Base-by-base conservation (phyloP, 768 basidiomycete genomes). In the Imleria badia region DNA sequence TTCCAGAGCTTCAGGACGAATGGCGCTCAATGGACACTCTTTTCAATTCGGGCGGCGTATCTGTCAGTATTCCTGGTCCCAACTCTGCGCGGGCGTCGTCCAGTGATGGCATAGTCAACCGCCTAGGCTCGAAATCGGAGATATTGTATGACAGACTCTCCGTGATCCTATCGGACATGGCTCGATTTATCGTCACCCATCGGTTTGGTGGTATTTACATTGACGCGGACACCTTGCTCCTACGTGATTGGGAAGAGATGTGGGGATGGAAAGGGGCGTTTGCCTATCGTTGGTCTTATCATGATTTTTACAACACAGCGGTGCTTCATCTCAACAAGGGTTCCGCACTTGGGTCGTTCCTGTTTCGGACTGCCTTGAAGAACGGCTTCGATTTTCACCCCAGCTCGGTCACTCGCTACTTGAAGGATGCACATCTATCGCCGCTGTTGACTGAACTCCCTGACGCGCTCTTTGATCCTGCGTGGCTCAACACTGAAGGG, bases 231-330 rank as follows among this genome's bases (percentile, higher is more conserved):
- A 95, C 92, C 4, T 81, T 98, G 62, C 80, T 98, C 60, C 77
- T 97, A 15, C 84, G 94, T 22, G 94, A 97, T 67, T 96, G 95
- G 95, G 94, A 97, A 71, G 94, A 96, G 66, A 78, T 97, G 5
- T 97, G 92, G 91, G 92, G 92, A 47, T 95, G 90, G 87, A 84
- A 85, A 56, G 94, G 94, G 40, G 91, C 94, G 14, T 97, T 96
- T 66, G 94, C 94, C 1, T 97, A 97, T 70, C 81, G 94, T 13
- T 97, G 95, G 94, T 91, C 87, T n/a, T 82, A 89, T 51, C 78
- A 94, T 57, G 84, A 90, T 64, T 91, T 88, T 66, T 96, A 96
- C 73, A 96, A 96, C 76, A 97, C 94, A 7, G 94, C 94, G 2
- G 91, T 97, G 7, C 78, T 97, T 54, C 85, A 86, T 56, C 81